Conservation (phyloP, 768 basidiomycete species). For the Botryobasidium botryosum region DNA sequence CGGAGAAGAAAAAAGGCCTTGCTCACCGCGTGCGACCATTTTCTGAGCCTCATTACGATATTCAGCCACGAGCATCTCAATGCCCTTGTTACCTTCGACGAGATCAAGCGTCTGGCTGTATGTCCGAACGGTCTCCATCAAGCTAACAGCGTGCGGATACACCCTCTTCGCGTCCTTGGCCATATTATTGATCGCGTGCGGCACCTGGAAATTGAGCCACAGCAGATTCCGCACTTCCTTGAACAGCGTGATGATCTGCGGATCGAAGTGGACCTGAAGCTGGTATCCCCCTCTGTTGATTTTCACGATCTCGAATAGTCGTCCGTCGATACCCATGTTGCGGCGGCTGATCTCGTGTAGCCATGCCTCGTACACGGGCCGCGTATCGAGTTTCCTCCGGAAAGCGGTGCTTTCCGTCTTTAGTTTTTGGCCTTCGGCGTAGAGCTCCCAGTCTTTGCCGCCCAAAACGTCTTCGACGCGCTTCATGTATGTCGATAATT, state of each 20-base stretch:
- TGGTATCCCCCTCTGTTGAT: conserved; percentile 57
- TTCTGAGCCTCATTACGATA: conserved; percentile 84
- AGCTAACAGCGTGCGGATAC: conserved; percentile 92
- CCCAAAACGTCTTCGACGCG: conserved; percentile 92
- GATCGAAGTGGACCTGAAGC: conserved; percentile 93
- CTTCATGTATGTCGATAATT: conserved; percentile 94
- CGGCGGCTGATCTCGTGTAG: conserved; percentile 85
- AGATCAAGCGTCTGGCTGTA: conserved; percentile 91
- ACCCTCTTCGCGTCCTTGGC: conserved; percentile 98
- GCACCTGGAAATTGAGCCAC: conserved; percentile 92
- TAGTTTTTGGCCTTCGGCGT: conserved; percentile 97
- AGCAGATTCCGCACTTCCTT: conserved; percentile 93
- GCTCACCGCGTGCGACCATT: conserved; percentile 76
- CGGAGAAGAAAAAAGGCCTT: background rate
- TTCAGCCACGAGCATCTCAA: conserved; percentile 89
- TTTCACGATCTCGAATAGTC: conserved; percentile 80
- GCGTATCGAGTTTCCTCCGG: conserved; percentile 89
- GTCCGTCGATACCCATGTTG: conserved; percentile 80
- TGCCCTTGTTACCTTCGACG: conserved; percentile 77
- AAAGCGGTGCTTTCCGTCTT: conserved; percentile 84
- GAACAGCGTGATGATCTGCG: conserved; percentile 95
- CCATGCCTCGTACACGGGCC: conserved; percentile 93
- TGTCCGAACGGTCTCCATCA: conserved; percentile 98
- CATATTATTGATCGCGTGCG: conserved; percentile 86
- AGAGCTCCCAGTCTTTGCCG: conserved; percentile 93